These are phyloP conservation scores for Solanum lignicaule DNA, from an alignment of 257 asterid genomes.

Conservation along the genomic window DNA sequence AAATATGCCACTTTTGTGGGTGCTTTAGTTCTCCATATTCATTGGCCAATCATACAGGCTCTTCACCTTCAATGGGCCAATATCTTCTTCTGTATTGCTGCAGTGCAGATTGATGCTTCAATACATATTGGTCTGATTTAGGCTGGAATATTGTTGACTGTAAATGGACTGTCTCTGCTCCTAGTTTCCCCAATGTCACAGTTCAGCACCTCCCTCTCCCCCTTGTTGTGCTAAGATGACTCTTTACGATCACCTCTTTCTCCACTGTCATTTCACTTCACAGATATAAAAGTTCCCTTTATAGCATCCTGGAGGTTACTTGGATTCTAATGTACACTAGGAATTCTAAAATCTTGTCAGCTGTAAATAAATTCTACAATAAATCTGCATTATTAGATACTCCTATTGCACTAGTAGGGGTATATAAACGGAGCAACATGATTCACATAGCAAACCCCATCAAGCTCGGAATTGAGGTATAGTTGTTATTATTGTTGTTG, in stretches of 20 bases:
- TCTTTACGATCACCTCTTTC: neutral
- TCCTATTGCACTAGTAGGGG: neutral
- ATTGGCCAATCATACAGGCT: neutral
- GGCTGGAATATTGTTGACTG: neutral
- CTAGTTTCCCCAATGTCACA: neutral
- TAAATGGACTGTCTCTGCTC: neutral
- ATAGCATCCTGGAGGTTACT: neutral
- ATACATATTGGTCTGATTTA: neutral
- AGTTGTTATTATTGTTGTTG: neutral
- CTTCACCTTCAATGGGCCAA: neutral
- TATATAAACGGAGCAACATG: neutral
- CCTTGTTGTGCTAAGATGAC: neutral
- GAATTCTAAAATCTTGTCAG: neutral
- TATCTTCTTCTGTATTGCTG: neutral
- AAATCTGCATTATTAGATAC: neutral
- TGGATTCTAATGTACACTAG: neutral
- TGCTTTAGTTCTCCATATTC: neutral
- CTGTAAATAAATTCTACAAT: neutral
- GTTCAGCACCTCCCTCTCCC: neutral
- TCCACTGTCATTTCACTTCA: neutral
- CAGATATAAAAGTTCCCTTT: neutral
- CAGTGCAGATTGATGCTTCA: neutral
- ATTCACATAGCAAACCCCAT: neutral
- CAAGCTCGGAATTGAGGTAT: neutral
- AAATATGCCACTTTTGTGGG: neutral